Percentiles rank a stretch among this genome's conserved stretches.
Evolutionary conservation across 352 stramenopile genomes (phyloP).

Genomic region (Phytophthora gonapodyides): DNA sequence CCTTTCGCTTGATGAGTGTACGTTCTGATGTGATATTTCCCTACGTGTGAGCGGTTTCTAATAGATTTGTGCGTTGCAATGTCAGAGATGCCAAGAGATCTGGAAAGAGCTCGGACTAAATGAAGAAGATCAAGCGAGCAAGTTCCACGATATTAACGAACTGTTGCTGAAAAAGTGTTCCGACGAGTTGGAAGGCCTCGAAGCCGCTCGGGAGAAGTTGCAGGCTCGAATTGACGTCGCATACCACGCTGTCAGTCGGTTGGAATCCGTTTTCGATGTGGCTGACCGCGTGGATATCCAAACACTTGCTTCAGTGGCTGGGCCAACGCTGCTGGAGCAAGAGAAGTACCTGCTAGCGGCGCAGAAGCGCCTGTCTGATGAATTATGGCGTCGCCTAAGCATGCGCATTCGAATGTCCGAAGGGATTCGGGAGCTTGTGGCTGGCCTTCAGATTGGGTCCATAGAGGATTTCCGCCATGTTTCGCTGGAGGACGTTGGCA

Average conservation of each 20-base stretch:
- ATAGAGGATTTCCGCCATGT: constrained; percentile 54
- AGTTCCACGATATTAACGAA: constrained; percentile 69
- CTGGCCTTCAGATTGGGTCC: constrained; percentile 41
- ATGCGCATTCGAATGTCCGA: constrained; percentile 39
- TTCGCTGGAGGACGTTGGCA: constrained; percentile 30
- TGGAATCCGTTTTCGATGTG: constrained; percentile 53
- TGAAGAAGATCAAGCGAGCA: constrained; percentile 51
- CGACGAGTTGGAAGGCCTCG: constrained; percentile 62
- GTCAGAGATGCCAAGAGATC: constrained; percentile 69
- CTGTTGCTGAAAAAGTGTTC: constrained; percentile 61
- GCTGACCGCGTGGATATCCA: constrained; percentile 47
- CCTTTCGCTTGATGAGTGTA: constrained; percentile 63
- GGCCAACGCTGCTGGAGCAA: constrained; percentile 58
- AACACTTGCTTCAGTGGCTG: constrained; percentile 36
- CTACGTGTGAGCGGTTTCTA: background rate
- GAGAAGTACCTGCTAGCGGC: constrained; percentile 46
- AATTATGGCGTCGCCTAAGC: constrained; percentile 51
- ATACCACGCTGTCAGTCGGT: constrained; percentile 43
- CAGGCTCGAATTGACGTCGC: constrained; percentile 47
- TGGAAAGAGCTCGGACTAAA: constrained; percentile 65
- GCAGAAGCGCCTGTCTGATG: constrained; percentile 39
- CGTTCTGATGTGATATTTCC: constrained; percentile 11
- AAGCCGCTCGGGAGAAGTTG: constrained; percentile 51
- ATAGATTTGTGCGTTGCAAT: constrained; percentile 9
- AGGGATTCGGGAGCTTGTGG: constrained; percentile 44